Conservation (phyloP, 805 yeast genomes). For the Wickerhamiella lipophila region DNA sequence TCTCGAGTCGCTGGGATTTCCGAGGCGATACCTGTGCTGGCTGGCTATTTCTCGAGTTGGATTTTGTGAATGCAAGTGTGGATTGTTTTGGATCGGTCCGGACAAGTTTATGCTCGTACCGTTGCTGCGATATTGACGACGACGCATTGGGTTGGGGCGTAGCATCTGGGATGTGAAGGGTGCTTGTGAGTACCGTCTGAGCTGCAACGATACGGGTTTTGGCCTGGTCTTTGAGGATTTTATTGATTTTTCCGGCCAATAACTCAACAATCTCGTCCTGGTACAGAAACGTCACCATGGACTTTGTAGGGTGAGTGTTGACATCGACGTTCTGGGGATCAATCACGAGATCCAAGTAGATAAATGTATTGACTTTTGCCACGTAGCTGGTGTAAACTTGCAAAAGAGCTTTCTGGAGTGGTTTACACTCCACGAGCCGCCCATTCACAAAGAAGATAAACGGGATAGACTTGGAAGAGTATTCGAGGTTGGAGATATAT, state of each 20-base stretch:
- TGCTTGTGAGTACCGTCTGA: conserved; percentile 29
- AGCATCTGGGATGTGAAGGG: not conserved
- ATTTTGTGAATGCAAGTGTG: conserved; percentile 34
- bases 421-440: conserved; percentile 72
- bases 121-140: conserved; percentile 21
- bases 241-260: conserved; percentile 40
- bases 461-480: conserved; percentile 43
- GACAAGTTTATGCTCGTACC: conserved; percentile 55
- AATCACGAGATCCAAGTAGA: conserved; percentile 59
- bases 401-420: conserved; percentile 53
- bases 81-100: conserved; percentile 59
- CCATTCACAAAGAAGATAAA: conserved; percentile 79
- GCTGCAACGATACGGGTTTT: conserved; percentile 55
- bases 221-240: conserved; percentile 44
- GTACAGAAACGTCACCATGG: conserved; percentile 73
- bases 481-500: conserved; percentile 59
- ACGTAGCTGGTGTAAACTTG: conserved; percentile 51
- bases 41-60: not conserved
- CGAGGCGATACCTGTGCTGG: conserved; percentile 1
- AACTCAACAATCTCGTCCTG: conserved; percentile 74
- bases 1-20: not conserved
- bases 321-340: conserved; percentile 70
- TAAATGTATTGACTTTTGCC: conserved; percentile 73
- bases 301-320: conserved; percentile 89
- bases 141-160: conserved; percentile 1